Evolutionary conservation across 768 basidiomycete species (phyloP).

Genomic region (Rhizopogon roseolus): DNA sequence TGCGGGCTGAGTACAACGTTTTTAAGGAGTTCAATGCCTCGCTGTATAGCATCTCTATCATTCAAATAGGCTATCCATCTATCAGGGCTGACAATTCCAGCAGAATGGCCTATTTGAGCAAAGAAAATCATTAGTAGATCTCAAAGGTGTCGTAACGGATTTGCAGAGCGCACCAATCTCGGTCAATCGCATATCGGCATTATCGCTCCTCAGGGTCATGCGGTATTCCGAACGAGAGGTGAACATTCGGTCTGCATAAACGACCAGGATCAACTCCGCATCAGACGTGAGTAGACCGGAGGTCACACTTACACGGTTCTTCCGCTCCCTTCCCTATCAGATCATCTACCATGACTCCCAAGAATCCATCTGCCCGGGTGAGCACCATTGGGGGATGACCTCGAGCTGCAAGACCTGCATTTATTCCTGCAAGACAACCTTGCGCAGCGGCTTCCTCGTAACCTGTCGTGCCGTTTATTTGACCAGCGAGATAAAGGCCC

Average conservation of each 20-base stretch:
- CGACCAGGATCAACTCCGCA: neutral
- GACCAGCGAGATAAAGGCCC: conserved; percentile 86
- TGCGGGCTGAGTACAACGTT: conserved; percentile 35
- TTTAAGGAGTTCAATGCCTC: conserved; percentile 30
- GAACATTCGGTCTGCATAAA: conserved; percentile 79
- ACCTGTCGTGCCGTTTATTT: conserved; percentile 91
- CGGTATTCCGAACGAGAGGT: conserved; percentile 89
- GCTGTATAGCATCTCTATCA: conserved; percentile 29
- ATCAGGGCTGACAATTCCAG: conserved; percentile 37
- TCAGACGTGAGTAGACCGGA: neutral
- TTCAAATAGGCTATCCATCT: conserved; percentile 38
- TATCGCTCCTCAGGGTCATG: conserved; percentile 83
- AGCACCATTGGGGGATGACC: conserved; percentile 53
- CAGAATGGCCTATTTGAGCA: conserved; percentile 26
- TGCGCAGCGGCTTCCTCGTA: conserved; percentile 95
- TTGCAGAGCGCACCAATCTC: conserved; percentile 48
- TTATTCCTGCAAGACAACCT: conserved; percentile 83
- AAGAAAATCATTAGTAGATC: neutral
- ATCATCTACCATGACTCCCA: conserved; percentile 92
- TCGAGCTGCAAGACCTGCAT: conserved; percentile 71
- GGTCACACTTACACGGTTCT: conserved; percentile 69
- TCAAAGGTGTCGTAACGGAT: neutral
- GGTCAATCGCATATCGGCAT: conserved; percentile 82
- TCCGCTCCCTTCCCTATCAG: conserved; percentile 84
- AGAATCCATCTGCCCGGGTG: conserved; percentile 80